Base-by-base conservation (phyloP, 345 rosid species). In the Heritiera fomes region DNA sequence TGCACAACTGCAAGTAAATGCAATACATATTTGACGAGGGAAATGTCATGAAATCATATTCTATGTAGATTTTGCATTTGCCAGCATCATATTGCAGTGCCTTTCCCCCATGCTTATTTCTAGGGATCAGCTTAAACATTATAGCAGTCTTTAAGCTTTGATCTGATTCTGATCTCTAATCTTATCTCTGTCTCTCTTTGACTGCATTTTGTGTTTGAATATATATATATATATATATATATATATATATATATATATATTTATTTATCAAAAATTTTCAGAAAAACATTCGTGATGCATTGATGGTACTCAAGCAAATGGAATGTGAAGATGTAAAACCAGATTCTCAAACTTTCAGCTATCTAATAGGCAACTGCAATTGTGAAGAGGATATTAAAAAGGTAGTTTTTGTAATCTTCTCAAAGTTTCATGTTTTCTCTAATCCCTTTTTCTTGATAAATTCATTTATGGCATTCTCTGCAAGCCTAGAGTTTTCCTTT, bases 291-390 rank as follows among this genome's bases (percentile, higher is more conserved):
- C 23, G 61, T 49, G 82, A 81, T 7, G 99, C 87, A 1, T 77
- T 84, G 69, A 81, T 34, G 86, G 94, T 91, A 73, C 82, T 91
- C 71, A 83, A 86, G 82, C 85, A 88, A 88, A 96, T 96, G 98
- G 80, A 90, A 83, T 77, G 40, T 63, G 98, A 86, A 63, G 87
- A 73, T 66, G 85, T 96, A 75, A 88, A 89, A 78, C 99, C 97
- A 66, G 95, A 96, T 86, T 79, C 93, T 78, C 86, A 79, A 61
- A 92, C 98, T 76, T 96, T 77, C 77, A 80, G 92, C 87, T 86
- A 82, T 84, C 83, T 96, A 64, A 90, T 96, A 82, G 79, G 75
- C 71, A 90, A 87, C 79, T 90, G 92, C 79, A 58, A 77, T 71
- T 71, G 60, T 43, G 93, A 87, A 86, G 88, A 89, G 72, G 82